These are phyloP conservation scores for Nigrospora sphaerica DNA, from an alignment of 2,329 filamentous ascomycete genomes.

Conservation along the genomic window DNA sequence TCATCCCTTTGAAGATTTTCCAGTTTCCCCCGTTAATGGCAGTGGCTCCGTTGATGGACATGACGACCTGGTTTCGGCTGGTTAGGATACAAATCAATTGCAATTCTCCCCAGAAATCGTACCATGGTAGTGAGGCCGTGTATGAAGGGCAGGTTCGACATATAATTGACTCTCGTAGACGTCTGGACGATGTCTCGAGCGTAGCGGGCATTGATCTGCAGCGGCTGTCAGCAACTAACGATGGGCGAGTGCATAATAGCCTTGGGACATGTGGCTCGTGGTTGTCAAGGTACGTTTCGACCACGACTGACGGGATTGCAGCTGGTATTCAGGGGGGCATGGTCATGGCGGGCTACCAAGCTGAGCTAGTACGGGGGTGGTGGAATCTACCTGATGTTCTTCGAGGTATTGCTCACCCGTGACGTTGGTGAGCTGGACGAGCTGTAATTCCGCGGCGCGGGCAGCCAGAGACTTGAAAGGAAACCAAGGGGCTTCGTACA, in stretches of 20 bases:
- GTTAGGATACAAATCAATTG: not conserved
- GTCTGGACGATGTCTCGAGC: slow-evolving; percentile 81
- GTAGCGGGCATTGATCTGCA: slow-evolving; percentile 57
- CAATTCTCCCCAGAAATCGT: slow-evolving; percentile 1
- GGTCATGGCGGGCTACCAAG: not conserved
- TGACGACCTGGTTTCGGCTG: slow-evolving; percentile 51
- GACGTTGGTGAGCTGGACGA: slow-evolving; percentile 57
- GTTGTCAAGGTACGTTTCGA: too few relatives aligned
- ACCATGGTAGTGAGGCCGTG: slow-evolving; percentile 86
- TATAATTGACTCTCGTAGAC: slow-evolving; percentile 89
- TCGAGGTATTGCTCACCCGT: slow-evolving; percentile 70
- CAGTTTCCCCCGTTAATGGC: slow-evolving; percentile 82
- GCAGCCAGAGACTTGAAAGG: slow-evolving; percentile 74
- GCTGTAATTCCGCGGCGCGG: slow-evolving; percentile 57
- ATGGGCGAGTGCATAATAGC: not conserved
- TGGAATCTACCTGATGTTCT: slow-evolving; percentile 45
- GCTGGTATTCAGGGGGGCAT: too few relatives aligned
- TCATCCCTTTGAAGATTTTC: slow-evolving; percentile 85
- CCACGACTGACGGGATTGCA: too few relatives aligned
- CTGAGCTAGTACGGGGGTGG: not conserved
- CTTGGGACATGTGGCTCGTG: not conserved
- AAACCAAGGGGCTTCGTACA: slow-evolving; percentile 78
- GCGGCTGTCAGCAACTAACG: not conserved
- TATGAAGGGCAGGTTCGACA: slow-evolving; percentile 76
- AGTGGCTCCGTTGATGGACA: slow-evolving; percentile 80